Conservation (phyloP, 441 rosid species). For the Pelargonium cotyledonis region DNA sequence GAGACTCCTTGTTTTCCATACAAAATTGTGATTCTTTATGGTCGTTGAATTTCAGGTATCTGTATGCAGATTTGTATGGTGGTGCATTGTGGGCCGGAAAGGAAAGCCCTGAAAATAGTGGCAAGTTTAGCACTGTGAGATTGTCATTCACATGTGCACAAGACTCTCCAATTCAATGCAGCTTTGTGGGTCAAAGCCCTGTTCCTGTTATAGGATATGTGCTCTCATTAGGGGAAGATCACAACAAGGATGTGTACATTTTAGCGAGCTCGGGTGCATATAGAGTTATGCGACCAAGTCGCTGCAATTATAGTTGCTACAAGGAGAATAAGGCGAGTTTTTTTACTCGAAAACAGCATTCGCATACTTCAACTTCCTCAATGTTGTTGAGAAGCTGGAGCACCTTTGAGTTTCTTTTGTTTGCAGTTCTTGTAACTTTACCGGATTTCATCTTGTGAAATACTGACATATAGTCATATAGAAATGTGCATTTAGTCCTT, state of each 20-base stretch:
- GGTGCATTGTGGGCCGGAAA: slow-evolving; percentile 15
- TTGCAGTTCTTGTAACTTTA: not conserved
- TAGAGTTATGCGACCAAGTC: slow-evolving; percentile 17
- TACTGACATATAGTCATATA: no score
- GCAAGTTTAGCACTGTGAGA: slow-evolving; percentile 13
- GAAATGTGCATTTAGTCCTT: no score
- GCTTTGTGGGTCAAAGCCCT: not conserved
- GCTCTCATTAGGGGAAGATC: slow-evolving; percentile 20
- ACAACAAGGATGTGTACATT: slow-evolving; percentile 12
- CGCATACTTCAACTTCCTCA: not conserved
- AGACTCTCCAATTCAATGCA: slow-evolving; percentile 17
- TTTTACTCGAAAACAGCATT: not conserved
- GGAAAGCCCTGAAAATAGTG: slow-evolving; percentile 14
- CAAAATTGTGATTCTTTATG: no score
- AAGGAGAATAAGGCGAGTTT: slow-evolving; percentile 2
- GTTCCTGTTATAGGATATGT: slow-evolving; percentile 4
- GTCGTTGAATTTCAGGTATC: slow-evolving; percentile 14
- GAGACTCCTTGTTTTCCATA: no score
- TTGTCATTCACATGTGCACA: slow-evolving; percentile 8
- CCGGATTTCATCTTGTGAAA: not conserved
- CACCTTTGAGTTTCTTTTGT: not conserved
- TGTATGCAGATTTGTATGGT: slow-evolving; percentile 19
- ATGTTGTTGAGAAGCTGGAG: not conserved
- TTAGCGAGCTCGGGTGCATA: slow-evolving; percentile 15
- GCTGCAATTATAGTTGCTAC: slow-evolving; percentile 15